phyloP scores from a whole-genome alignment of 2,329 filamentous ascomycete species.

The Didymellaceae sp. region DNA sequence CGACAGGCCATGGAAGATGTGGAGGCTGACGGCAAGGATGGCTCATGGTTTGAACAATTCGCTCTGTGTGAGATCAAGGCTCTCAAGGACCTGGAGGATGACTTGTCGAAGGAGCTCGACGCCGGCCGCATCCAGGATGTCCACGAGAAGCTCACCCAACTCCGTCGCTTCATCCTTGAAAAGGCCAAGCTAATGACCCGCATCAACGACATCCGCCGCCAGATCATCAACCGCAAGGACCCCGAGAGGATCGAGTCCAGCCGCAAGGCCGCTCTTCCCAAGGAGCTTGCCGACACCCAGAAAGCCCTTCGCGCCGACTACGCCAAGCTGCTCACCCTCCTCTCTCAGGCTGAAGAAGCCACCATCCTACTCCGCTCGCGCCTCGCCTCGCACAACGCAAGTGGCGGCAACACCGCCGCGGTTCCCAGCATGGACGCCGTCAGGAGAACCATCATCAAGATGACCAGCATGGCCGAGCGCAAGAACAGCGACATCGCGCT shows the following conservation, averaged over 20 bases:
- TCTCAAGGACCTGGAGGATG: constrained; percentile 65
- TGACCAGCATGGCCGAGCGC: constrained; percentile 92
- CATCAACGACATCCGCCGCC: constrained; percentile 77
- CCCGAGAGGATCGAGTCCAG: constrained; percentile 69
- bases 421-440: constrained; percentile 91
- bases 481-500: constrained; percentile 90
- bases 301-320: constrained; percentile 81
- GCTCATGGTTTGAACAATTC: constrained; percentile 68
- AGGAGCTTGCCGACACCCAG: constrained; percentile 84
- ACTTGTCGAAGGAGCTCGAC: constrained; percentile 70
- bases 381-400: constrained; percentile 64
- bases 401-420: constrained; percentile 52
- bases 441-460: constrained; percentile 86
- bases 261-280: constrained; percentile 75
- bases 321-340: constrained; percentile 72
- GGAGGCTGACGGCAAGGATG: constrained; percentile 44
- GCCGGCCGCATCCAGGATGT: constrained; percentile 72
- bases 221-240: constrained; percentile 73
- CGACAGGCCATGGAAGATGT: constrained; percentile 67
- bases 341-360: constrained; percentile 80
- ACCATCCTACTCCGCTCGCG: constrained; percentile 80
- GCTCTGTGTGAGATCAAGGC: constrained; percentile 77
- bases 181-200: constrained; percentile 72
- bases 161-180: constrained; percentile 72
- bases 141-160: constrained; percentile 70